Base-by-base conservation (phyloP, 441 rosid species). In the California macrophylla region DNA sequence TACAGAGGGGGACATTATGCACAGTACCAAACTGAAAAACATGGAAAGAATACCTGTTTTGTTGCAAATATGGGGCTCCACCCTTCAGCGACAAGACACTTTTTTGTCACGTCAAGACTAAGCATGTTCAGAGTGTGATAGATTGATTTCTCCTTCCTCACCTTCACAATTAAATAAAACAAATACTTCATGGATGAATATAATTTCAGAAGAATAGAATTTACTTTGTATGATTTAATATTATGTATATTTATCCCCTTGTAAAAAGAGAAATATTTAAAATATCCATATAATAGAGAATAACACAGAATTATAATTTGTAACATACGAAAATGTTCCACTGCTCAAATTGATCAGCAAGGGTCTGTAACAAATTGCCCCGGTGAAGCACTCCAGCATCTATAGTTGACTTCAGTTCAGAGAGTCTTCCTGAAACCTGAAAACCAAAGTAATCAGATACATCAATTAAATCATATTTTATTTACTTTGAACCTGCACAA, bases 81-180 rank as follows among this genome's bases (percentile, higher is more conserved):
- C 26, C 86, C 91, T 79, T 89, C 96, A 69, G 82, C 90, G 40
- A 84, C 96, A 76, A 87, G 93, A 76, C 93, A 87, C 72, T 85
- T 89, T 74, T 86, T 89, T 54, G 96, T 86, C 76, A 87, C 93
- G 66, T 89, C 93, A 71, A 89, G 83, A 69, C 90, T 89, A 54
- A 89, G 96, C 90, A 86, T 85, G 74, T 87, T 86, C 68, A 89
- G 77, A 28, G 87, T 83, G 80, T 89, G 89, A 76, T 86, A 82
- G 75, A 86, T 71, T 30, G 96, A 87, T 78, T 86, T 89, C 77
- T 89, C 96, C 85, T 77, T 87, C 82, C 82, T 88, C 70, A 81
- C 93, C 96, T 87, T 60, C 64, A 60, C 32, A 60, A 15, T 60
- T 60, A 25, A 60, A 60, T 25, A 24, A 25, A 54, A 54, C 0